Conservation (phyloP, 768 basidiomycete species). For the Russula lepida region DNA sequence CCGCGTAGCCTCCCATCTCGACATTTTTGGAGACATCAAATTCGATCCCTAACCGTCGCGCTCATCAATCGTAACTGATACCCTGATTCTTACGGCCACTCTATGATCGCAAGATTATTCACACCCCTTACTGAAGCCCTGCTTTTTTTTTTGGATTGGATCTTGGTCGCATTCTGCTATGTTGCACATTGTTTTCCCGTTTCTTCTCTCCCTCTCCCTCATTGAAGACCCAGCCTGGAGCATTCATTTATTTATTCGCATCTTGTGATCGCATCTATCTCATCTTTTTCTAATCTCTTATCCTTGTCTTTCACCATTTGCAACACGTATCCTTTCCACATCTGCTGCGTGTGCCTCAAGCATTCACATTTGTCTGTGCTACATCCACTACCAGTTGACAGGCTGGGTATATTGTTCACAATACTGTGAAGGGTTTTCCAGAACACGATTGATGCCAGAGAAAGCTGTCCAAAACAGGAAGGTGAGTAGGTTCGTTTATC, state of each 20-base stretch:
- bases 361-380: background rate
- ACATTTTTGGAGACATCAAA: constrained; percentile 21
- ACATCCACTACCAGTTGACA: background rate
- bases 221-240: constrained; percentile 13
- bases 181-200: constrained; percentile 4
- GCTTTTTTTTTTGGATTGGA: constrained; percentile 9
- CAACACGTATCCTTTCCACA: constrained; percentile 12
- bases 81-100: constrained; percentile 8
- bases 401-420: background rate
- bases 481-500: constrained; percentile 16
- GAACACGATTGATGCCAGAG: background rate
- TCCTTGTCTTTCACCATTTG: constrained; percentile 7
- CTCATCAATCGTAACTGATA: constrained; percentile 6
- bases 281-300: background rate
- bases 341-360: constrained; percentile 5
- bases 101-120: constrained; percentile 15
- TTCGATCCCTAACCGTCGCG: constrained; percentile 13
- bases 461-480: constrained; percentile 8
- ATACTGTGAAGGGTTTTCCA: background rate
- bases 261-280: constrained; percentile 13
- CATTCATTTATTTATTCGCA: constrained; percentile 19
- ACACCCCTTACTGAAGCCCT: background rate
- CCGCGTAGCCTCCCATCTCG: constrained; percentile 29
- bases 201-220: background rate
- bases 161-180: constrained; percentile 11